These are phyloP conservation scores for Coniochaeta sp. DNA, from an alignment of 2,329 filamentous ascomycete species.

Conservation along the genomic window DNA sequence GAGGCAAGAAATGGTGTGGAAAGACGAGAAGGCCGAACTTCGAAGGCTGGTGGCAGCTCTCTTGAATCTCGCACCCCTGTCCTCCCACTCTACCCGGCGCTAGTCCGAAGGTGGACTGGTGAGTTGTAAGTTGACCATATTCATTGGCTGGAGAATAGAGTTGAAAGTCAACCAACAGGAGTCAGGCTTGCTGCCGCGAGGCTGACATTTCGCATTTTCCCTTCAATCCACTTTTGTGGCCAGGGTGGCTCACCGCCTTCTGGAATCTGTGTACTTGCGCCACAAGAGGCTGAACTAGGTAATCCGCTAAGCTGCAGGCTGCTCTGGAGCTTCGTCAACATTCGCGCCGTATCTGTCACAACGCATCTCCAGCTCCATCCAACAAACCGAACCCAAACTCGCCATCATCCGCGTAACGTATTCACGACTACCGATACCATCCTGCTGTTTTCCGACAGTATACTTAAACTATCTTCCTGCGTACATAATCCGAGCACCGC, in stretches of 20 bases:
- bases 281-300: conserved; percentile 1
- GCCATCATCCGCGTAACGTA: neutral
- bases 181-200: neutral
- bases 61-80: neutral
- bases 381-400: neutral
- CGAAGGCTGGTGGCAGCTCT: conserved; percentile 3
- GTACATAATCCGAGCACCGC: conserved; percentile 3
- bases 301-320: conserved; percentile 15
- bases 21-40: conserved; percentile 1
- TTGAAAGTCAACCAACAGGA: neutral
- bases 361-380: neutral
- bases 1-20: neutral
- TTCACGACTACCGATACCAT: conserved; percentile 10
- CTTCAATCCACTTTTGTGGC: neutral
- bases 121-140: neutral
- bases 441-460: conserved; percentile 7
- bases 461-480: conserved; percentile 1
- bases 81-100: neutral
- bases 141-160: neutral
- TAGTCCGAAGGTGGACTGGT: neutral
- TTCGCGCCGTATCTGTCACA: conserved; percentile 3
- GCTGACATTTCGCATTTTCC: neutral
- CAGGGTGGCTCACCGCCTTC: conserved; percentile 1
- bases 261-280: neutral
- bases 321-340: conserved; percentile 23